Base-by-base conservation (phyloP, 108 stramenopile species). In the Nannochloropsis gaditana region DNA sequence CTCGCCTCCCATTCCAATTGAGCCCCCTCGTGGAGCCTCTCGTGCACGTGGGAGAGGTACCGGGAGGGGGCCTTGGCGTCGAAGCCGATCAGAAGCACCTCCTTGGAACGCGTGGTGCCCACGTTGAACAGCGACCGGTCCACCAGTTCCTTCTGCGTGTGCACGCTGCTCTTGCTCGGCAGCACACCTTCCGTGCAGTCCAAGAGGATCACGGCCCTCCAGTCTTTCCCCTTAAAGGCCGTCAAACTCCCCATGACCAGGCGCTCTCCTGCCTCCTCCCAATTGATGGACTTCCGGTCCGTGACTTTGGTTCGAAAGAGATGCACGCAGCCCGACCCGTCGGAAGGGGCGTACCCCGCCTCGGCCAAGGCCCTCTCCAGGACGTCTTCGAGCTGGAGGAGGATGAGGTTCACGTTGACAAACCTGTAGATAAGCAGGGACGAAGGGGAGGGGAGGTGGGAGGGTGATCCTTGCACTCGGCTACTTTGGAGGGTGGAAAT, bases 361-460 rank as follows among this genome's bases (percentile, higher is more conserved):
- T 73, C 59, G 6, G 59, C n/a, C 59, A 73, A 73, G 59, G 6
- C 59, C 15, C 59, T 15, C 59, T 73, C 59, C 19, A 73, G 59
- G 19, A 73, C 59, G 59, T 73, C 59, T n/a, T 73, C 59, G 59
- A 73, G 59, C 59, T 73, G 59, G 59, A 73, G 59, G 2, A 73
- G 59, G 6, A 73, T 73, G n/a, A 73, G 59, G 59, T 73, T 73
- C 19, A 73, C 59, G 8, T 73, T 73, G 3, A 73, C 59, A n/a
- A 73, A 73, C n/a, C 59, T 73, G 3, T 8, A n/a, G 59, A n/a
- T 31, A 31, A n/a, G 59, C 19, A 73, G 59, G 59, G 6, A 73
- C 19, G 59, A 8, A n/a, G n/a, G 59, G 59, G 59, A 6, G 59
- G 59, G 59, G 6, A 73, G 59, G 59, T 15, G n/a, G 2, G 59